A percentile compares a stretch with the other conserved stretches of the same genome.
Conservation (phyloP, 2,329 filamentous ascomycete genomes). For the Fusarium veterinarium region DNA sequence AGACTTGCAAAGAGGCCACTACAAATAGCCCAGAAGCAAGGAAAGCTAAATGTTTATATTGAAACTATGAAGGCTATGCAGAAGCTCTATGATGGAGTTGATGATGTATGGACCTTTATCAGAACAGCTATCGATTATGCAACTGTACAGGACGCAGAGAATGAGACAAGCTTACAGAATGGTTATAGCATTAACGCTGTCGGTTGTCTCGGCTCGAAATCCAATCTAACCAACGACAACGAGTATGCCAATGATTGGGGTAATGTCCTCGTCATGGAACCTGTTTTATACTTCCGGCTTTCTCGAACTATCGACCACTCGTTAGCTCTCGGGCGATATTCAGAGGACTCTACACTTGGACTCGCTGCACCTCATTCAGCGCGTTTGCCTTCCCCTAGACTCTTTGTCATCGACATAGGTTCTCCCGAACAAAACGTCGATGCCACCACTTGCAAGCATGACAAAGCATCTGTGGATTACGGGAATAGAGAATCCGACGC, state of each 20-base stretch:
- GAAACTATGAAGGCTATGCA: conserved; percentile 19
- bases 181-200: background rate
- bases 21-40: conserved; percentile 28
- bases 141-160: background rate
- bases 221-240: background rate
- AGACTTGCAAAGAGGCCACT: conserved; percentile 21
- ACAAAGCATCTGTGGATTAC: background rate
- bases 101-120: conserved; percentile 25
- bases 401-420: background rate
- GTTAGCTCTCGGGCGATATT: conserved; percentile 10
- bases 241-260: conserved; percentile 17
- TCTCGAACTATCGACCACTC: conserved; percentile 23
- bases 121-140: conserved; percentile 11
- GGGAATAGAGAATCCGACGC: too few relatives aligned
- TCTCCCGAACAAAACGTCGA: too few relatives aligned
- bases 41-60: conserved; percentile 17
- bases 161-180: background rate
- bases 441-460: too few relatives aligned
- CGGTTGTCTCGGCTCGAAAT: background rate
- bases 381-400: background rate
- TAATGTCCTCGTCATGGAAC: conserved; percentile 12
- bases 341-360: background rate
- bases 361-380: background rate
- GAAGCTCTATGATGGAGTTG: conserved; percentile 22
- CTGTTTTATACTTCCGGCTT: conserved; percentile 17